Evolutionary conservation across 2,329 filamentous ascomycete species (phyloP).

Genomic region (Herpotrichia juniperi): DNA sequence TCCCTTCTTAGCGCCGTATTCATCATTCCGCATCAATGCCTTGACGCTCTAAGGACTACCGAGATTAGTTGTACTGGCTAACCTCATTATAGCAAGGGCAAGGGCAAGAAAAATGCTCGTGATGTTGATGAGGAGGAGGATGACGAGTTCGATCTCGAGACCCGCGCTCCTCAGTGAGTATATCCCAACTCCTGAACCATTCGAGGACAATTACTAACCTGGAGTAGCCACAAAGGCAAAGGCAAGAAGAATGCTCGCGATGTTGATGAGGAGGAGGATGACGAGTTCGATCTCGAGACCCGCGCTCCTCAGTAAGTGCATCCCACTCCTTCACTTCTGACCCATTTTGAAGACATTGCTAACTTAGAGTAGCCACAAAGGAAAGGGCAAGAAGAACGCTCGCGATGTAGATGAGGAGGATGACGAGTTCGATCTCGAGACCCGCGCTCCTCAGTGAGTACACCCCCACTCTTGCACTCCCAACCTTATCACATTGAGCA

Average conservation of each 20-base stretch:
- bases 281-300: background rate
- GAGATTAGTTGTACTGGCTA: no score
- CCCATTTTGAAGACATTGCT: no score
- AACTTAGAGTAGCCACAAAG: no score
- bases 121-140: constrained; percentile 2
- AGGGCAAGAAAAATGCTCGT: constrained; percentile 5
- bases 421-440: background rate
- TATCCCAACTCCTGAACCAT: background rate
- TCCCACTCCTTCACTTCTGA: background rate
- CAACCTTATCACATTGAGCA: constrained; percentile 1
- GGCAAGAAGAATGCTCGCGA: constrained; percentile 11
- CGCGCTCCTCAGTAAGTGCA: no score
- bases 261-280: background rate
- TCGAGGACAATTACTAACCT: no score
- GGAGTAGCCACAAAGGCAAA: constrained; percentile 24
- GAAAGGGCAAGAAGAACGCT: constrained; percentile 9
- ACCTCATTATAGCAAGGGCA: no score
- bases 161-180: constrained; percentile 10
- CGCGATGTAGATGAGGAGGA: constrained; percentile 3
- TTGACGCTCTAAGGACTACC: no score
- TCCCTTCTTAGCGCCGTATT: no score
- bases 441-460: no score
- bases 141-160: constrained; percentile 3
- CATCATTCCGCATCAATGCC: no score
- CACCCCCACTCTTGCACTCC: background rate